Conservation (phyloP, 73 alveolate genomes). For the Effrenium voratum region DNA sequence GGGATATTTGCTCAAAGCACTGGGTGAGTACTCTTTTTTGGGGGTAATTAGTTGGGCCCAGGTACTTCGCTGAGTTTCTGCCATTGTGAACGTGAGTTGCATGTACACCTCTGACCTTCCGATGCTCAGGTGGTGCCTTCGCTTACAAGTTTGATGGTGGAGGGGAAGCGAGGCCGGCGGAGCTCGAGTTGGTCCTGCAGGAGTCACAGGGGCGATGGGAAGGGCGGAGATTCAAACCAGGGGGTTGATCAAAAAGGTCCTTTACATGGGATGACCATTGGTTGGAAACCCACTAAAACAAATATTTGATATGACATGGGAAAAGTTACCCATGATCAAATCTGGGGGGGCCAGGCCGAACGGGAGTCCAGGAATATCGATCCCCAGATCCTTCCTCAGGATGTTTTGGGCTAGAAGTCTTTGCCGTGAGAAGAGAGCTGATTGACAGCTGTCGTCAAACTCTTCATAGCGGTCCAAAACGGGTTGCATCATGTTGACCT, state of each 20-base stretch:
- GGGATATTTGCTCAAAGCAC: neutral
- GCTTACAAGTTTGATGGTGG: conserved; percentile 77
- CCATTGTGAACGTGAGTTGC: neutral
- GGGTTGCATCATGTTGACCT: neutral
- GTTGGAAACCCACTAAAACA: too few species aligned
- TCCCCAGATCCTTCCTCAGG: too few species aligned
- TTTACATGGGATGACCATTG: too few species aligned
- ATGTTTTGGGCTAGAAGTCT: neutral
- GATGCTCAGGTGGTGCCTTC: conserved; percentile 56
- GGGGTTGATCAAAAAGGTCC: too few species aligned
- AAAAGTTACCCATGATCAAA: too few species aligned
- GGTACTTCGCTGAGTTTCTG: neutral
- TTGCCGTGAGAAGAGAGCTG: neutral
- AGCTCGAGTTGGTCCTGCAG: neutral
- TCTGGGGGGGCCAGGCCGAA: too few species aligned
- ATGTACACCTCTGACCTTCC: neutral
- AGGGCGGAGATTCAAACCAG: neutral
- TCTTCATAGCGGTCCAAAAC: neutral
- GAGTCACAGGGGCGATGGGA: neutral
- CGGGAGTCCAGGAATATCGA: too few species aligned
- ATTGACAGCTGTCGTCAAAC: neutral
- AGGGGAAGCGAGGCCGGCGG: conserved; percentile 48
- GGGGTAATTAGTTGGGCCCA: neutral
- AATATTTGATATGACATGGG: too few species aligned
- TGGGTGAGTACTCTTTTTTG: neutral